These are phyloP conservation scores for Pythium brachiatum DNA, from an alignment of 352 stramenopile species.

Conservation along the genomic window DNA sequence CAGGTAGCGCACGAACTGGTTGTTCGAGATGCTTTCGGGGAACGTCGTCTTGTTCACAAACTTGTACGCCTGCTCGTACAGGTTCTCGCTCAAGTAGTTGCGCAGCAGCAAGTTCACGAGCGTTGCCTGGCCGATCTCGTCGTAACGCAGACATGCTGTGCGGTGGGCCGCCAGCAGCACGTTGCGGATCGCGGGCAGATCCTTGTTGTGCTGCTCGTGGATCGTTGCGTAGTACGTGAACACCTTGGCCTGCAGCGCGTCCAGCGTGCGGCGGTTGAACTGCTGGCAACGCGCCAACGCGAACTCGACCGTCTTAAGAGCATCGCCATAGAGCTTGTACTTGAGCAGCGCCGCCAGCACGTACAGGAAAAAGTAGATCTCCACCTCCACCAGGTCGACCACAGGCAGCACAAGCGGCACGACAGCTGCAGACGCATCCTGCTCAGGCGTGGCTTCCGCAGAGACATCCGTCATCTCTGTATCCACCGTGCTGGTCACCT, in stretches of 20 bases:
- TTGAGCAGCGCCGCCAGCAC: conserved; percentile 72
- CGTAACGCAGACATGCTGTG: conserved; percentile 85
- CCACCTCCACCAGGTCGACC: conserved; percentile 81
- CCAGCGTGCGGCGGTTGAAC: conserved; percentile 79
- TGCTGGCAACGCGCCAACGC: conserved; percentile 63
- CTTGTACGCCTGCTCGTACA: conserved; percentile 92
- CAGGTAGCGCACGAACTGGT: conserved; percentile 97
- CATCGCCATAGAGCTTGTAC: conserved; percentile 54
- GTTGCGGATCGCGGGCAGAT: conserved; percentile 58
- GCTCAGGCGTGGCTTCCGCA: conserved; percentile 23
- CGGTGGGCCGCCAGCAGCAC: conserved; percentile 80
- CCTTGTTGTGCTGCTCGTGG: conserved; percentile 61
- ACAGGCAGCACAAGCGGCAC: conserved; percentile 38
- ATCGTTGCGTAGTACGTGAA: conserved; percentile 78
- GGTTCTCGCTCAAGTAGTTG: conserved; percentile 88
- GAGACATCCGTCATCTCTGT: conserved; percentile 60
- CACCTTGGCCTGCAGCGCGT: conserved; percentile 76
- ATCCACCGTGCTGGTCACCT: conserved; percentile 39
- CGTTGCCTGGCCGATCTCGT: conserved; percentile 90
- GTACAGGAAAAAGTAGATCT: conserved; percentile 83
- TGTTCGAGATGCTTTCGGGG: conserved; percentile 94
- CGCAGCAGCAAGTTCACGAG: conserved; percentile 90
- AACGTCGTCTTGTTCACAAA: conserved; percentile 90
- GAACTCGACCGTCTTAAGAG: conserved; percentile 49
- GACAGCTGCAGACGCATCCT: conserved; percentile 17